These are phyloP conservation scores for Zygotorulaspora chibaensis DNA, from an alignment of 805 yeast genomes.

Conservation along the genomic window DNA sequence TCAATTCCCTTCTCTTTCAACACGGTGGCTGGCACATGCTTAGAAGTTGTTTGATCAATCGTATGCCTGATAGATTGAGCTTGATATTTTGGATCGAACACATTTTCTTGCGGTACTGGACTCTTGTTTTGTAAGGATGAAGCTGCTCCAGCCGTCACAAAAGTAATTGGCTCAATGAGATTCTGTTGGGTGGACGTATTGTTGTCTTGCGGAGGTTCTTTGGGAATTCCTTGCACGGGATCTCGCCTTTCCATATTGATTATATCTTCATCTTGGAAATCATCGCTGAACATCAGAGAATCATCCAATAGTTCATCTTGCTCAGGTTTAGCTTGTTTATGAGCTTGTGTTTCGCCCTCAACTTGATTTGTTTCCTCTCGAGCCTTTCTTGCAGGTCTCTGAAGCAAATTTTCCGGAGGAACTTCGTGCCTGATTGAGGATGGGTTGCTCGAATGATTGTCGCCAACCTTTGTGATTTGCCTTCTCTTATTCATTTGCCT, in stretches of 20 bases:
- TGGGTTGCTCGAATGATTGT: neutral
- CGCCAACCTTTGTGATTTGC: slow-evolving; percentile 19
- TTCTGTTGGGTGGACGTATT: slow-evolving; percentile 6
- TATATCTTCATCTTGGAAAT: slow-evolving; percentile 38
- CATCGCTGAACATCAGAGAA: slow-evolving; percentile 52
- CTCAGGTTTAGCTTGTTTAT: slow-evolving; percentile 9
- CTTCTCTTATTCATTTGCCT: slow-evolving; percentile 20
- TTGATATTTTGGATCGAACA: slow-evolving; percentile 55
- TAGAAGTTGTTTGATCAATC: slow-evolving; percentile 63
- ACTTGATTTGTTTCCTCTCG: neutral
- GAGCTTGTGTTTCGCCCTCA: slow-evolving; percentile 1
- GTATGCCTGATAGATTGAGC: slow-evolving; percentile 55
- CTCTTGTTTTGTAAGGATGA: slow-evolving; percentile 47
- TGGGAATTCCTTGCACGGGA: slow-evolving; percentile 12
- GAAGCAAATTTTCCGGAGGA: slow-evolving; percentile 5
- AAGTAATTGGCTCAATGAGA: slow-evolving; percentile 28
- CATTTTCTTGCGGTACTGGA: slow-evolving; percentile 36
- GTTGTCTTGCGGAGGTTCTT: slow-evolving; percentile 14
- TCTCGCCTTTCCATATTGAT: slow-evolving; percentile 34
- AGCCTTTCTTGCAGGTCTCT: slow-evolving; percentile 2
- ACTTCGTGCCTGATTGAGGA: neutral
- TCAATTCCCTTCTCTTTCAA: slow-evolving; percentile 25
- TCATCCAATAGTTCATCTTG: slow-evolving; percentile 45
- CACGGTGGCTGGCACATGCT: slow-evolving; percentile 43
- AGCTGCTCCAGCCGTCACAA: slow-evolving; percentile 65